Base-by-base conservation (phyloP, 2,329 filamentous ascomycete genomes). In the Colletotrichum tofieldiae region DNA sequence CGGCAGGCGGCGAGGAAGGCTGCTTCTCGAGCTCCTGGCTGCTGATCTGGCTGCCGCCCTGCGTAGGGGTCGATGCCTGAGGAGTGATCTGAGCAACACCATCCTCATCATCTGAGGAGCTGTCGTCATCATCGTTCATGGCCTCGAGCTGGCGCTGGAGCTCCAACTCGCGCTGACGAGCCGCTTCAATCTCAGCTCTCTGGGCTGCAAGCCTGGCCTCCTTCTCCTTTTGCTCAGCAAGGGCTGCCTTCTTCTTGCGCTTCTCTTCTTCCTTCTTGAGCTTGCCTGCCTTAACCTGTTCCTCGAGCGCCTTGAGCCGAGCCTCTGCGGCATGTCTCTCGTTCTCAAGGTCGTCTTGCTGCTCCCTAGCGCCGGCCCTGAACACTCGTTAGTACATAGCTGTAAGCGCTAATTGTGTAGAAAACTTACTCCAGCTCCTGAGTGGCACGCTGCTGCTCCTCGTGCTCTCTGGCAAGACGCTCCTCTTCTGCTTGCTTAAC, bases 261-360 rank as follows among this genome's bases (percentile, higher is more conserved):
- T 97, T 98, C 84, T 98, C 96, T 81, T 99, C 96, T 76, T 97
- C 93, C 83, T 98, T 98, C 87, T 94, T 96, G 64, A 98, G 85
- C 85, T 98, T 99, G 78, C 95, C 94, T 79, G 95, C 94, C 74
- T 92, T 92, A 64, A 98, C 95, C 82, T 98, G 95, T 80, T 98
- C 95, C 82, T 99, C 95, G 11, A 99, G 89, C 20, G 94, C 95
- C 80, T 92, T 94, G 32, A 98, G 88, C 62, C 95, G 94, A 74
- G 93, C 93, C 77, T 93, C 91, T 51, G 95, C 92, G 65, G 93
- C 94, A 77, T 95, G 90, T 65, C 93, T 93, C 82, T 98, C 95
- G 76, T 89, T 91, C 41, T 90, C 91, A 67, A 98, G 88, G 72
- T 97, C 95, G 37, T 93, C 91, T 81, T 98, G 94, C 81, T 96